A percentile compares a stretch with the other conserved stretches of the same genome.
Conservation (phyloP, 192 early-diverging fungal genomes). For the Chytriomyces hyalinus region DNA sequence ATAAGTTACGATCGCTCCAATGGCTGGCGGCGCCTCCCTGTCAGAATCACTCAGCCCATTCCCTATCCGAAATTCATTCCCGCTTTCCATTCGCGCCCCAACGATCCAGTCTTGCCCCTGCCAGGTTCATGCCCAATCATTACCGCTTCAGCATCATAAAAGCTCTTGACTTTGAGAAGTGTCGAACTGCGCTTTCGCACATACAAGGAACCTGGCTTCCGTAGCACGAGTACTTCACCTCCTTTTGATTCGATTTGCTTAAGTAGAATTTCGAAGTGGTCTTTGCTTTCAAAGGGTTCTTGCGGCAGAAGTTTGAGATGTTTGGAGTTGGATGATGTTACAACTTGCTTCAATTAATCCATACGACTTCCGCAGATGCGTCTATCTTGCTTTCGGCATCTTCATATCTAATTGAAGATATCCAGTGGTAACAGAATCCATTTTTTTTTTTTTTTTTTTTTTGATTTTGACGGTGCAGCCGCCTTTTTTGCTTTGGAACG, state of each 20-base stretch:
- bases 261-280: slow-evolving; percentile 57
- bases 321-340: slow-evolving; percentile 9
- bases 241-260: slow-evolving; percentile 61
- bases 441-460: not conserved
- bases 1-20: slow-evolving; percentile 55
- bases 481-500: slow-evolving; percentile 15
- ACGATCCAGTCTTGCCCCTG: slow-evolving; percentile 65
- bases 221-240: slow-evolving; percentile 75
- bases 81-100: slow-evolving; percentile 67
- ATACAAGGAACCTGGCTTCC: slow-evolving; percentile 46
- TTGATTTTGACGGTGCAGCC: slow-evolving; percentile 40
- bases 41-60: slow-evolving; percentile 69
- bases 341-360: slow-evolving; percentile 47
- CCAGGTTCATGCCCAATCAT: slow-evolving; percentile 57
- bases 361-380: slow-evolving; percentile 58
- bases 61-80: slow-evolving; percentile 68
- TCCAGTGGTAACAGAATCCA: not conserved
- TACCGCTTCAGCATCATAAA: slow-evolving; percentile 71
- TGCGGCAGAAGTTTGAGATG: slow-evolving; percentile 56
- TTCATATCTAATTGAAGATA: no score
- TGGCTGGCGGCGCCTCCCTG: slow-evolving; percentile 60
- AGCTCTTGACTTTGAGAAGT: slow-evolving; percentile 73
- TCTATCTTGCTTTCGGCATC: not conserved
- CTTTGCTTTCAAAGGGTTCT: slow-evolving; percentile 41
- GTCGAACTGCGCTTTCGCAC: slow-evolving; percentile 57